Percentiles rank a stretch among this genome's conserved stretches.
These are phyloP conservation scores for Tetratostichococcus sp. DNA, from an alignment of 139 green algal genomes.

Conservation along the genomic window DNA sequence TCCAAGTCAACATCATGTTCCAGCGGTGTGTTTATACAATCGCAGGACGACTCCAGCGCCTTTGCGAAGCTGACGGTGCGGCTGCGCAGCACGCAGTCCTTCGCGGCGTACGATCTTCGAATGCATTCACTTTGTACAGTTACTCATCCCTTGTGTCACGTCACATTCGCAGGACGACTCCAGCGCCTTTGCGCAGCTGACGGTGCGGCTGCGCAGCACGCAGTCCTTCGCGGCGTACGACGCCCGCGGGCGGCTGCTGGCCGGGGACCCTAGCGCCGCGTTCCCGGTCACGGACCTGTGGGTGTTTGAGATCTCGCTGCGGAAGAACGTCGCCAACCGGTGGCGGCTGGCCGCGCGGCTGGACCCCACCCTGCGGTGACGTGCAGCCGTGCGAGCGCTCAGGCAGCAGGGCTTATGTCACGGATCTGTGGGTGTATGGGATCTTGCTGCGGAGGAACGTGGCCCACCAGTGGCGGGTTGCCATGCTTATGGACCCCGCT, in stretches of 20 bases:
- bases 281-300: conserved; percentile 38
- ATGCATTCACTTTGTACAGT: too few species aligned
- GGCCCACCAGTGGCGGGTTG: too few species aligned
- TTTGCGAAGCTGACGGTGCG: conserved; percentile 8
- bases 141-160: too few species aligned
- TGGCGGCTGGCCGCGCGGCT: background rate
- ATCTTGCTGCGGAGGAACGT: too few species aligned
- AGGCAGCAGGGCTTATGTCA: too few species aligned
- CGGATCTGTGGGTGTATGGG: too few species aligned
- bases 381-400: too few species aligned
- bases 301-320: conserved; percentile 45
- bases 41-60: conserved; percentile 29
- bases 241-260: conserved; percentile 19
- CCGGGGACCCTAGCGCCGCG: conserved; percentile 19
- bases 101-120: conserved; percentile 32
- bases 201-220: conserved; percentile 29
- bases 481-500: too few species aligned
- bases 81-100: conserved; percentile 31
- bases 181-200: conserved; percentile 44
- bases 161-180: conserved; percentile 26
- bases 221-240: conserved; percentile 44
- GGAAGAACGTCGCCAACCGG: conserved; percentile 3
- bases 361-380: background rate
- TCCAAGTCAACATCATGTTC: too few species aligned
- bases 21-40: conserved; percentile 12